Base-by-base conservation (phyloP, 345 rosid species). In the Arabis hirsuta region DNA sequence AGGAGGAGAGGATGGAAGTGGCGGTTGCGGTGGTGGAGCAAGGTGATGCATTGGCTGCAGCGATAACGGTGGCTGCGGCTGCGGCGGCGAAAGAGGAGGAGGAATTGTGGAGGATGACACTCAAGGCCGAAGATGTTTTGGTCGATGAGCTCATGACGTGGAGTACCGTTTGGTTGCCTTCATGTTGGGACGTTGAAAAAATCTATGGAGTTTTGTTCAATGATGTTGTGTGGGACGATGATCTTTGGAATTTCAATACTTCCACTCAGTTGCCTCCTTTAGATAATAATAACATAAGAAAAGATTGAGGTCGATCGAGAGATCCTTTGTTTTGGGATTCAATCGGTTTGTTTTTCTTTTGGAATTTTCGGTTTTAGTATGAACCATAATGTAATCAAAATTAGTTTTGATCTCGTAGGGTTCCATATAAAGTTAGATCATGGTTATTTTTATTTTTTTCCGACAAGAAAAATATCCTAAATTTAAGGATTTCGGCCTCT, bases 191-290 rank as follows among this genome's bases (percentile, higher is more conserved):
- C 58, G 64, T 75, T 53, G 79, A 67, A 63, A 67, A 61, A 60
- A 75, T 68, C 57, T 75, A 75, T 61, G 79, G 56, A 44, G 69
- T 54, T 53, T 12, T 75, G 63, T 75, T 68, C 12, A 57, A 61
- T 16, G 73, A 75, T 75, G 79, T 75, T 67, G 12, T 54, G 42
- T 75, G 79, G 79, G 74, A 75, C 5, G 73, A 75, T 45, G 79
- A 75, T 61, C 73, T 75, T 53, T 75, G 79, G 79, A 75, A 75
- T 54, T 62, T 75, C 32, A 36, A 68, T 14, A 45, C 63, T 45
- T 44, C 63, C 14, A 42, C 67, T 74, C 59, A 74, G 9, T 46
- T 48, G 31, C 72, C 59, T 19, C 58, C 63, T 39, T 31, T 57
- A 41, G 47, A 52, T 48, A 34, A 34, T 34, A 34, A 34, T 34